Evolutionary conservation across 2,329 filamentous ascomycete genomes (phyloP), one percentile per base, ranked within the genome.

Genomic region (Penicillium italicum): DNA sequence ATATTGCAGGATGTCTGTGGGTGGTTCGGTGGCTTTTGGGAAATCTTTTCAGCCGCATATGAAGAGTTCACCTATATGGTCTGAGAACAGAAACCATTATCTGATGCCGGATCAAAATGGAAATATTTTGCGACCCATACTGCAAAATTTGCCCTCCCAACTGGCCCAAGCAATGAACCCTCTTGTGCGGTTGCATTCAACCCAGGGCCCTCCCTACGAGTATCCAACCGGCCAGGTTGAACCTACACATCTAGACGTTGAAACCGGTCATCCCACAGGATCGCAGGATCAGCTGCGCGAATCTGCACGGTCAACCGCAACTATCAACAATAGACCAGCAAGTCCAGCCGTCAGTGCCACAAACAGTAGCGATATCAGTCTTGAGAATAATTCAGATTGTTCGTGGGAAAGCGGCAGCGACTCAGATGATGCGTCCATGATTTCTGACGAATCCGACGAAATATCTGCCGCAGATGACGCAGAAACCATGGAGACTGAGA

Each of bases 381-480:
- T 40, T 10, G 48, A 34, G 6, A 1, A 38, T 34, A 16, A 7
- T 24, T 50, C 45, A 12, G 45, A 44, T 30, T 66, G 52, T 59
- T 48, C 55, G 37, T 62, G 62, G 5, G 60, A 60, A 18, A 60
- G 55, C 3, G 64, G 60, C 52, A 71, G 67, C 37, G 57, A 64
- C 24, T 67, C 62, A n/a, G 67, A 71, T 28, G 67, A 69, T 18
- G 66, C 69, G 18, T 69, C 68, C 1, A 54, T 61, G 36, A 50
- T 67, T 8, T 67, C 67, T 37, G 70, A 71, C 20, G 36, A 56
- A 9, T 66, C 66, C 4, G 59, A 65, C 5, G 56, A 63, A 8
- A 68, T 61, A 36, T 70, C 68, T 7, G 62, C 60, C 2, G 69
- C 66, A 7, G 71, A 71, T 11, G 62, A 64, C 28, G 64, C 62